Conservation (phyloP, 2,329 filamentous ascomycete genomes). For the Aspergillus floridensis region DNA sequence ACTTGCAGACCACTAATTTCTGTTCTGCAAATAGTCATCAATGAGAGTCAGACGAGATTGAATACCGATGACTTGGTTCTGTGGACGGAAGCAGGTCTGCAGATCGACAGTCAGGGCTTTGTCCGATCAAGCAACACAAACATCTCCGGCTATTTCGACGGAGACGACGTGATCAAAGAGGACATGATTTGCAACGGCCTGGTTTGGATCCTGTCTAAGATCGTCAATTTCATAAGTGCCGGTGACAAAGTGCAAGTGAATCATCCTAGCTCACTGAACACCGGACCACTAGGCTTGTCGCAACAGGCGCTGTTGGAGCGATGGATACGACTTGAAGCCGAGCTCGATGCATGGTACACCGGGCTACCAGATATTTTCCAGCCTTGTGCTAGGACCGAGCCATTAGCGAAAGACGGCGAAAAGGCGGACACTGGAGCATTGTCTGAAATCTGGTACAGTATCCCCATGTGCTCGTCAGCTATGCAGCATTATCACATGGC, state of each 20-base stretch:
- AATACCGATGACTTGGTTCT: constrained; percentile 61
- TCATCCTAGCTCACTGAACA: constrained; percentile 24
- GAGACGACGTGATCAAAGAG: constrained; percentile 54
- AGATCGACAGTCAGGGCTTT: constrained; percentile 54
- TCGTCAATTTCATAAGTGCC: constrained; percentile 63
- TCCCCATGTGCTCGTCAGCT: constrained; percentile 64
- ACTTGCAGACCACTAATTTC: background rate
- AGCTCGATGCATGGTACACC: constrained; percentile 59
- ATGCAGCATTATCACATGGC: constrained; percentile 51
- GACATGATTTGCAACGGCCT: constrained; percentile 64
- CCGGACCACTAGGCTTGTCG: constrained; percentile 34
- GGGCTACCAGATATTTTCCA: constrained; percentile 60
- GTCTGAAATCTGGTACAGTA: constrained; percentile 62
- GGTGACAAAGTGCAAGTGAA: constrained; percentile 50
- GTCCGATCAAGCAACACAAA: constrained; percentile 44
- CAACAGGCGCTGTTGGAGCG: constrained; percentile 46
- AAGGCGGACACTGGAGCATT: constrained; percentile 42
- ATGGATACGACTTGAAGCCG: constrained; percentile 53
- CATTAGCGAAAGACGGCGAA: constrained; percentile 28
- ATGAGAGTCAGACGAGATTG: constrained; percentile 59
- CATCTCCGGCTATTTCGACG: constrained; percentile 32
- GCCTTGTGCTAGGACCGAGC: constrained; percentile 52
- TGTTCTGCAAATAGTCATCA: constrained; percentile 44
- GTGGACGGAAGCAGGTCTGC: constrained; percentile 63
- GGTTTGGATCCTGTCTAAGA: constrained; percentile 64